These are phyloP conservation scores for Macadamia tetraphylla DNA, from an alignment of 164 flowering plant genomes.

Conservation along the genomic window DNA sequence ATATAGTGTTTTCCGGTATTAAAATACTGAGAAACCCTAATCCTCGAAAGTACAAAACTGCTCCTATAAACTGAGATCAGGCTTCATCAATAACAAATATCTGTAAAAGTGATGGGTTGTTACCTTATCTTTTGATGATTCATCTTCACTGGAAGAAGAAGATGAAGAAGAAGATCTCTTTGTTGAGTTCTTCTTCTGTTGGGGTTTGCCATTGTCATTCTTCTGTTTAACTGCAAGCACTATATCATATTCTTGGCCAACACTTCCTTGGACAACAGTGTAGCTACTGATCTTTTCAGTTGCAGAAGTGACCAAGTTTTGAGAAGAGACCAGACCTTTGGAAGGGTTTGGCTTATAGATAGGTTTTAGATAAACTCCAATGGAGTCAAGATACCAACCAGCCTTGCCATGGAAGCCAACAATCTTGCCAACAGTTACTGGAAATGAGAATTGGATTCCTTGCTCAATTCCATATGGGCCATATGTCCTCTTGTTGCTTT, in stretches of 20 bases:
- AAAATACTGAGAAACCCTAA: no score
- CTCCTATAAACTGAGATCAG: no score
- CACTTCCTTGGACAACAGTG: constrained; percentile 54
- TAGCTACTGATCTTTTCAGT: constrained; percentile 32
- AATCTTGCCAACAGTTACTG: constrained; percentile 43
- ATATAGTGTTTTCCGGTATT: no score
- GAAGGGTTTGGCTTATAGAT: constrained; percentile 18
- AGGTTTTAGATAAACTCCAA: constrained; percentile 64
- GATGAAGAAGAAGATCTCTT: constrained; percentile 7
- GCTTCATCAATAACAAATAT: no score
- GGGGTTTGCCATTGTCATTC: constrained; percentile 20
- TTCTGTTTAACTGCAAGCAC: constrained; percentile 50
- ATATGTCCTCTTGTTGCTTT: constrained; percentile 52
- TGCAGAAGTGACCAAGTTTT: constrained; percentile 13
- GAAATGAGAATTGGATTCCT: constrained; percentile 53
- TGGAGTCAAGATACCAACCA: constrained; percentile 59
- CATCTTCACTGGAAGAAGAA: neutral
- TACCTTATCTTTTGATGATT: constrained; percentile 20
- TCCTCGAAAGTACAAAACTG: no score
- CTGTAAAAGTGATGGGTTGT: no score
- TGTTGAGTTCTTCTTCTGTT: constrained; percentile 20
- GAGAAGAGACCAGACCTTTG: constrained; percentile 23
- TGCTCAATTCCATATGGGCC: constrained; percentile 71
- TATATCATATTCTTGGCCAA: constrained; percentile 38
- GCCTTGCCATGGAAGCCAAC: constrained; percentile 75